A percentile compares a stretch with the other conserved stretches of the same genome.
phyloP scores from a whole-genome alignment of 2,329 filamentous ascomycete genomes.

The Neofusicoccum sp. region DNA sequence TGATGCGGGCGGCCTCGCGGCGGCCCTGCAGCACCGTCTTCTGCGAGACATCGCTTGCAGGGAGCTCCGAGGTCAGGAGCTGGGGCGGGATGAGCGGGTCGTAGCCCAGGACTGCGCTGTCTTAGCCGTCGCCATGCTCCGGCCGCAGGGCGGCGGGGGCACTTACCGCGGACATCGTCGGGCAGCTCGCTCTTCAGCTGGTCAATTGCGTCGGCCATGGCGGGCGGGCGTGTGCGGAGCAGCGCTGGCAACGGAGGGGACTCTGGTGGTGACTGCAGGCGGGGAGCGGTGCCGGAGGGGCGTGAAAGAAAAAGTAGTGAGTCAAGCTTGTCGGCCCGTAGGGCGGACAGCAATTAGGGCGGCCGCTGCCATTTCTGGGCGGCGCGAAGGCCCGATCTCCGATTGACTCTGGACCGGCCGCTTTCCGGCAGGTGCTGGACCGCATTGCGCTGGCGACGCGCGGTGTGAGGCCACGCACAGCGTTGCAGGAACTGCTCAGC shows the following conservation, averaged over 20 bases:
- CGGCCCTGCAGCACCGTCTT: slow-evolving; percentile 70
- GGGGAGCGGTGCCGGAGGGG: slow-evolving; percentile 1
- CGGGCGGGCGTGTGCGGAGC: slow-evolving; percentile 17
- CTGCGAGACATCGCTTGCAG: slow-evolving; percentile 59
- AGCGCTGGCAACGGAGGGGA: slow-evolving; percentile 11
- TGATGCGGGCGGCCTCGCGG: slow-evolving; percentile 67
- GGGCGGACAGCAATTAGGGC: background rate
- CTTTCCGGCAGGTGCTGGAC: too few species aligned
- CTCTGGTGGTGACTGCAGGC: slow-evolving; percentile 19
- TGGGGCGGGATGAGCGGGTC: slow-evolving; percentile 89
- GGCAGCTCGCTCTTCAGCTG: slow-evolving; percentile 33
- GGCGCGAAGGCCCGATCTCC: too few species aligned
- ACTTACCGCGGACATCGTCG: slow-evolving; percentile 55
- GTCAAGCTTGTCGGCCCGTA: background rate
- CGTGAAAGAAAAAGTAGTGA: slow-evolving; percentile 8
- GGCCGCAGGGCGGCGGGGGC: slow-evolving; percentile 16
- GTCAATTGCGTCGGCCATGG: slow-evolving; percentile 23
- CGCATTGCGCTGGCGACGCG: too few species aligned
- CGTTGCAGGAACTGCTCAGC: too few species aligned
- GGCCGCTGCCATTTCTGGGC: too few species aligned
- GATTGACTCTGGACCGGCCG: too few species aligned
- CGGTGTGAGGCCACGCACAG: too few species aligned
- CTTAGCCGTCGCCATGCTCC: background rate
- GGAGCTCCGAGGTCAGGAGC: slow-evolving; percentile 82
- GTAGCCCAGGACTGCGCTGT: slow-evolving; percentile 74